Evolutionary conservation across 352 stramenopile species (phyloP).

Genomic region (Phytopythium delawarense): DNA sequence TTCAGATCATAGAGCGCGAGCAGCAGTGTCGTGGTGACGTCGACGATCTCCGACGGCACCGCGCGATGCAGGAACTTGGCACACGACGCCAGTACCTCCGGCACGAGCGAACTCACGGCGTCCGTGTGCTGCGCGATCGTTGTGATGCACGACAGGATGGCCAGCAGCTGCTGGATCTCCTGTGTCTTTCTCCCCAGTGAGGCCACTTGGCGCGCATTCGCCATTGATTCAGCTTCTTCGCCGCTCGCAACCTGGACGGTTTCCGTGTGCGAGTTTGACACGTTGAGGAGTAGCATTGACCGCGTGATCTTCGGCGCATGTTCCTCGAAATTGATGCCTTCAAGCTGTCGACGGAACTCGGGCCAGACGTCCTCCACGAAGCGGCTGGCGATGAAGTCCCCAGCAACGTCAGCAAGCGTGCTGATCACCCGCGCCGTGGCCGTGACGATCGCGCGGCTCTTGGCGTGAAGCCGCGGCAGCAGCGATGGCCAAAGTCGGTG

Average conservation of each 20-base stretch:
- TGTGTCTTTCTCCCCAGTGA: conserved; percentile 36
- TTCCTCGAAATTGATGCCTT: conserved; percentile 29
- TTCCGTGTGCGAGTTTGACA: neutral
- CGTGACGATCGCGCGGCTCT: conserved; percentile 62
- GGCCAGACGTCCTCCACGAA: conserved; percentile 85
- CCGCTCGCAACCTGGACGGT: neutral
- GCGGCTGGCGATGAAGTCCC: conserved; percentile 75
- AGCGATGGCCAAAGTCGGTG: conserved; percentile 73
- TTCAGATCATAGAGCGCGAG: conserved; percentile 46
- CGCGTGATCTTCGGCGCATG: conserved; percentile 40
- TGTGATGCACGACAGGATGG: conserved; percentile 50
- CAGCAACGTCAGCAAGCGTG: conserved; percentile 45
- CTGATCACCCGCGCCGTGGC: conserved; percentile 46
- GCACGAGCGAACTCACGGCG: conserved; percentile 52
- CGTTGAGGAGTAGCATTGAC: conserved; percentile 59
- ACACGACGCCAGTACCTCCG: conserved; percentile 40
- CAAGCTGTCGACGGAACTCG: conserved; percentile 36
- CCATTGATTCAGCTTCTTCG: neutral
- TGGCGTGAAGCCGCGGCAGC: conserved; percentile 44
- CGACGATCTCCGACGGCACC: conserved; percentile 32
- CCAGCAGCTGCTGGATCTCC: conserved; percentile 53
- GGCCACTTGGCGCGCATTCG: neutral
- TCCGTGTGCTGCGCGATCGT: conserved; percentile 37
- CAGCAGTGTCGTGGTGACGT: conserved; percentile 38
- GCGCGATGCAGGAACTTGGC: conserved; percentile 37